A percentile compares a stretch with the other conserved stretches of the same genome.
Evolutionary conservation across 352 stramenopile genomes (phyloP).

Genomic region (Phytopythium sindhum): DNA sequence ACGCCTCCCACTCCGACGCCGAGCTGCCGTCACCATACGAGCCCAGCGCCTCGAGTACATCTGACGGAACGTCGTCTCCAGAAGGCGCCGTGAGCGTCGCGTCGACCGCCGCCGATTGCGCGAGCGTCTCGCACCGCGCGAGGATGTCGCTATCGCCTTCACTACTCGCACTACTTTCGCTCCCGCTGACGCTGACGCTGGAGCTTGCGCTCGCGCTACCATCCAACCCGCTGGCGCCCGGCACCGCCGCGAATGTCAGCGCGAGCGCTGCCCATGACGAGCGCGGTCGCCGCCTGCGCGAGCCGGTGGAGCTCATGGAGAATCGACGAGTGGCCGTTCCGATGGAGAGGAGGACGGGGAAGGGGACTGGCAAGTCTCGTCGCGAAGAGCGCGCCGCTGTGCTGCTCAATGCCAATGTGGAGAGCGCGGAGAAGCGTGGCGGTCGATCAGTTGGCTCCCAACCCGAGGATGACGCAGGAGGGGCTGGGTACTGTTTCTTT

Average conservation of each 20-base stretch:
- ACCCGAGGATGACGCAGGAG: background rate
- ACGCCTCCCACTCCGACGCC: conserved; percentile 19
- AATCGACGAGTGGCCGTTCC: background rate
- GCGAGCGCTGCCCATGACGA: background rate
- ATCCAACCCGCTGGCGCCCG: background rate
- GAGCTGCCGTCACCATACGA: conserved; percentile 6
- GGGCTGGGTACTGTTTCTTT: background rate
- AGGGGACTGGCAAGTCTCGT: background rate
- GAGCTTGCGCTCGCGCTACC: background rate
- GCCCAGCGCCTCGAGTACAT: conserved; percentile 14
- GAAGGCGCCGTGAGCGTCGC: conserved; percentile 7
- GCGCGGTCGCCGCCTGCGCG: conserved; percentile 1
- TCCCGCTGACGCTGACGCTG: background rate
- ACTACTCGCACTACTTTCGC: background rate
- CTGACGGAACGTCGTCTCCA: conserved; percentile 9
- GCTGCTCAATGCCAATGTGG: background rate
- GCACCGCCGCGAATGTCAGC: background rate
- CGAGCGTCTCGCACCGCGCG: conserved; percentile 18
- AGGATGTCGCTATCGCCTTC: conserved; percentile 8
- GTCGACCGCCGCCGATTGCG: conserved; percentile 7
- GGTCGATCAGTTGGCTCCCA: background rate
- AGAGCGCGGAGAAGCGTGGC: background rate
- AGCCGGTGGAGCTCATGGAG: background rate
- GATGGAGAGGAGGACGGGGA: background rate
- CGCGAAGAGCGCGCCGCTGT: no score